A percentile compares a stretch with the other conserved stretches of the same genome.
Conservation (phyloP, 1,284 basidiomycete genomes). For the Afroboletus lepidellus region DNA sequence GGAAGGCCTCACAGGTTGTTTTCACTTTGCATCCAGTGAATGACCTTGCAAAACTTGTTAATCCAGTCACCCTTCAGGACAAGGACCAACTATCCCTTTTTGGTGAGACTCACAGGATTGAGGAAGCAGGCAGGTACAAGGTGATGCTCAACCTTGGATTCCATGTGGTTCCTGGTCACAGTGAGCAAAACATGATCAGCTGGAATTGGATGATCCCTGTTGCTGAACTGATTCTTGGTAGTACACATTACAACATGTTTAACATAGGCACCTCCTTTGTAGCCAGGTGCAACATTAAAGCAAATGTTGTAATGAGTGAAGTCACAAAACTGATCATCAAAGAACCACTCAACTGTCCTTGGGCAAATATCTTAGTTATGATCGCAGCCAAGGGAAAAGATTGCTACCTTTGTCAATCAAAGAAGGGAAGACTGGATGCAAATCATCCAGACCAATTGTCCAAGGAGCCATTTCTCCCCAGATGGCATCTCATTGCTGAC, state of each 20-base stretch:
- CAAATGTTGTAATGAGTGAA: neutral
- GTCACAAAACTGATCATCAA: neutral
- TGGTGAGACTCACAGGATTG: neutral
- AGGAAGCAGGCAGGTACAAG: neutral
- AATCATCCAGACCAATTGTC: neutral
- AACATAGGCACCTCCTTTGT: neutral
- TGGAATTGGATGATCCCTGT: neutral
- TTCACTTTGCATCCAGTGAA: neutral
- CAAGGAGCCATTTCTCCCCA: neutral
- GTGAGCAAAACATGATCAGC: neutral
- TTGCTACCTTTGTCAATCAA: neutral
- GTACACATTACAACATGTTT: slow-evolving; percentile 2
- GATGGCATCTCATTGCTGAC: neutral
- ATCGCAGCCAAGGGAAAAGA: no score
- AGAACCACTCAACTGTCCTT: neutral
- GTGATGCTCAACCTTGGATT: neutral
- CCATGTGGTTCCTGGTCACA: neutral
- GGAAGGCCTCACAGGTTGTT: neutral
- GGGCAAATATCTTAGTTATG: neutral
- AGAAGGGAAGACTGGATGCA: neutral
- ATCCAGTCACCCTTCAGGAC: neutral
- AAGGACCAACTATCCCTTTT: slow-evolving; percentile 1
- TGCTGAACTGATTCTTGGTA: neutral
- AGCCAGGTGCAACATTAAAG: neutral
- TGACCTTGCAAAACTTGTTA: neutral